These are phyloP conservation scores for Coniochaeta prunicola DNA, from an alignment of 2,329 filamentous ascomycete species.

Conservation along the genomic window DNA sequence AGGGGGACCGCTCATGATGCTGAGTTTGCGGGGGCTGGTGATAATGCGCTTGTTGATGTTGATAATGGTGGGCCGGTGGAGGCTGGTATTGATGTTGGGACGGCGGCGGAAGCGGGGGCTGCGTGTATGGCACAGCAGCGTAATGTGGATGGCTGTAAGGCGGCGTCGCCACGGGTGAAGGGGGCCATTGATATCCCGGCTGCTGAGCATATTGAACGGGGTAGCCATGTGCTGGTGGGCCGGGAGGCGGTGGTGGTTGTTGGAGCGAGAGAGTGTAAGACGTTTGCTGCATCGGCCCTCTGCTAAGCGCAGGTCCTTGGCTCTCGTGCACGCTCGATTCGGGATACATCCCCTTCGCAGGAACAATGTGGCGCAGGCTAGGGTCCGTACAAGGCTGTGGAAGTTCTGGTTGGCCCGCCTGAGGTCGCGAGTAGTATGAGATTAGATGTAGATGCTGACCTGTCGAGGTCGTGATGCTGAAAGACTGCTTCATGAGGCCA, in stretches of 20 bases:
- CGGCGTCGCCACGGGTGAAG: constrained; percentile 47
- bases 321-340: constrained; percentile 89
- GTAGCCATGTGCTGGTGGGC: constrained; percentile 28
- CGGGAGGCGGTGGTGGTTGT: constrained; percentile 19
- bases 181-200: constrained; percentile 44
- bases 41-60: constrained; percentile 11
- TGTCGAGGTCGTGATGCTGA: constrained; percentile 91
- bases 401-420: constrained; percentile 64
- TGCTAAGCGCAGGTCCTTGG: constrained; percentile 72
- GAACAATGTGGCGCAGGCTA: constrained; percentile 71
- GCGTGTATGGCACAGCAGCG: constrained; percentile 19
- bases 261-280: constrained; percentile 19
- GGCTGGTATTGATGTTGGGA: constrained; percentile 13
- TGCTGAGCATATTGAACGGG: constrained; percentile 31
- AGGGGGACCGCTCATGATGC: constrained; percentile 25
- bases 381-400: constrained; percentile 78
- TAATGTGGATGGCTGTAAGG: constrained; percentile 43
- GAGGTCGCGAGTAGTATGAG: constrained; percentile 86
- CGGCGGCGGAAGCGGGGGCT: constrained; percentile 18
- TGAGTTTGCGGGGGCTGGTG: constrained; percentile 17
- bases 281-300: constrained; percentile 58
- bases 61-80: constrained; percentile 10
- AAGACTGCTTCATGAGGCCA: constrained; percentile 98
- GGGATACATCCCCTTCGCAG: constrained; percentile 92
- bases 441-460: constrained; percentile 93